Evolutionary conservation across 225 moss, liverwort and hornwort species (phyloP).

Genomic region (Asterella californica): DNA sequence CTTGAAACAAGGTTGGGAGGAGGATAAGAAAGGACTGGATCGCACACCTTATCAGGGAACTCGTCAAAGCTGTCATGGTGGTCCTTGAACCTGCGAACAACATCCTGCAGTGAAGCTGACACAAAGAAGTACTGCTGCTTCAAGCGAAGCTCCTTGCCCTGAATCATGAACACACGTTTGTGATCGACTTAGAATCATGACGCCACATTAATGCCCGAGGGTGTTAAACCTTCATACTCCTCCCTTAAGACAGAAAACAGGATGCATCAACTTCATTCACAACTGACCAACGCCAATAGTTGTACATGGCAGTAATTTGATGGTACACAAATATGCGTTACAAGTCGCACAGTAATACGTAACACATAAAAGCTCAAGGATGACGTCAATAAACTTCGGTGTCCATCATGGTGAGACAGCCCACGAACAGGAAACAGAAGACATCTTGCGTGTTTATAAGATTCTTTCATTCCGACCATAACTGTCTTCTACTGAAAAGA

Average conservation of each 20-base stretch:
- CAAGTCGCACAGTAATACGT: no score
- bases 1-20: background rate
- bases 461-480: no score
- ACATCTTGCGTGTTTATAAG: no score
- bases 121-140: slow-evolving; percentile 95
- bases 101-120: slow-evolving; percentile 82
- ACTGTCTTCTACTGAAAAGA: no score
- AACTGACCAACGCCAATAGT: background rate
- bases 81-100: slow-evolving; percentile 45
- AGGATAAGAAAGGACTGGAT: background rate
- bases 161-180: background rate
- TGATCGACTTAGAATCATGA: no score
- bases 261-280: background rate
- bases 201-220: no score
- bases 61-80: slow-evolving; percentile 54
- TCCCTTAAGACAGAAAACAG: background rate
- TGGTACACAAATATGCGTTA: background rate
- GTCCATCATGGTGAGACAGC: no score
- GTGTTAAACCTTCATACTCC: background rate
- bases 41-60: slow-evolving; percentile 66
- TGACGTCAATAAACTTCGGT: no score
- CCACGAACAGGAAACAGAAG: no score
- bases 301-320: background rate
- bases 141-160: slow-evolving; percentile 79
- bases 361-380: no score